Conservation (phyloP, 1,284 basidiomycete species). For the Ceratobasidium sp. region DNA sequence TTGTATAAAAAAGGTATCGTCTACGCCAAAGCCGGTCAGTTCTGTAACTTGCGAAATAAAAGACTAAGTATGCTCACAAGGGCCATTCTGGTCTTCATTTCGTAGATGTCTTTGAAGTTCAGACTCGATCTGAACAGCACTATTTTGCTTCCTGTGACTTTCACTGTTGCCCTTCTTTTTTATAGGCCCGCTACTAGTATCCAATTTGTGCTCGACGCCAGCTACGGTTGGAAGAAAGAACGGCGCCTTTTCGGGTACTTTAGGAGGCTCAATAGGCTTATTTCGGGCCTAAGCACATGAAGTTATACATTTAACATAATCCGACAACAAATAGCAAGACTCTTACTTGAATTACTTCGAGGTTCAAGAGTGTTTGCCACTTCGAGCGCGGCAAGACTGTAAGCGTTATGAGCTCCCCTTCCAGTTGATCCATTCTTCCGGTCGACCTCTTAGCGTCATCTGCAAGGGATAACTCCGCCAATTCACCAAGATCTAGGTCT, state of each 20-base stretch:
- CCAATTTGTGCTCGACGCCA: conserved; percentile 84
- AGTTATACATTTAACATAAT: conserved; percentile 40
- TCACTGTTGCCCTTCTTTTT: conserved; percentile 50
- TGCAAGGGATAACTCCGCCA: conserved; percentile 64
- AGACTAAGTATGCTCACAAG: conserved; percentile 65
- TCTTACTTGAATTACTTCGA: conserved; percentile 90
- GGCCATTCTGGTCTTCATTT: conserved; percentile 65
- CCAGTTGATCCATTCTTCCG: conserved; percentile 74
- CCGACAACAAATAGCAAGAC: conserved; percentile 15
- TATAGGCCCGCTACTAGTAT: conserved; percentile 56
- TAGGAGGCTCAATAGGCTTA: conserved; percentile 95
- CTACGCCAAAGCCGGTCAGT: conserved; percentile 55
- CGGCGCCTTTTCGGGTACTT: conserved; percentile 93
- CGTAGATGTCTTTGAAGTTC: conserved; percentile 75
- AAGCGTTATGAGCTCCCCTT: conserved; percentile 88
- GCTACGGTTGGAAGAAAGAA: conserved; percentile 96
- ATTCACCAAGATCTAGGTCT: conserved; percentile 68
- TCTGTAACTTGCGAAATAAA: background rate
- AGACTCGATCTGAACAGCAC: conserved; percentile 65
- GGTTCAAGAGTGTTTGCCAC: conserved; percentile 96
- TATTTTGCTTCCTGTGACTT: conserved; percentile 56
- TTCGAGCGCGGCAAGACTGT: conserved; percentile 91
- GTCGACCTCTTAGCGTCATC: conserved; percentile 52
- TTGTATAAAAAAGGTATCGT: conserved; percentile 85
- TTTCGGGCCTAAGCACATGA: conserved; percentile 77